phyloP scores from a whole-genome alignment of 176 grass and related monocot species.

The Zea mays region DNA sequence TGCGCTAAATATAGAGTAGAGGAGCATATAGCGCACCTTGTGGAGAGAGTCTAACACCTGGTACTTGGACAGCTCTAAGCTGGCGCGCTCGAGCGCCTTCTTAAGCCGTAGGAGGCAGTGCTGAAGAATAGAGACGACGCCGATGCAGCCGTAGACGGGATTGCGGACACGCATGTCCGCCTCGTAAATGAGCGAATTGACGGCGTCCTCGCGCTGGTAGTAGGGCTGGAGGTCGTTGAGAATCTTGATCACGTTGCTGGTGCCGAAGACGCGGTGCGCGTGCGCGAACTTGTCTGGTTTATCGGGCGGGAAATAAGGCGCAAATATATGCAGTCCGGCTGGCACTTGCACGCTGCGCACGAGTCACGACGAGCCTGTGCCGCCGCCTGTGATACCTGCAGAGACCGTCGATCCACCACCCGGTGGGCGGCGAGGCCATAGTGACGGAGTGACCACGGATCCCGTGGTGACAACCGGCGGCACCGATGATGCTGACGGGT shows the following conservation, averaged over 20 bases:
- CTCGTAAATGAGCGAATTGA: slow-evolving; percentile 96
- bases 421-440: slow-evolving; percentile 38
- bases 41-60: too few species aligned
- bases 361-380: slow-evolving; percentile 41
- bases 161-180: slow-evolving; percentile 93
- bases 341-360: slow-evolving; percentile 99
- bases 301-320: slow-evolving; percentile 97
- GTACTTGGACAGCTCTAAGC: slow-evolving; percentile 51
- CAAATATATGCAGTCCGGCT: slow-evolving; percentile 96
- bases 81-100: slow-evolving; percentile 61
- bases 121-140: slow-evolving; percentile 93
- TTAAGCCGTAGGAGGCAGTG: slow-evolving; percentile 76
- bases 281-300: slow-evolving; percentile 93
- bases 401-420: slow-evolving; percentile 24
- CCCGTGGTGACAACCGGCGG: slow-evolving; percentile 32
- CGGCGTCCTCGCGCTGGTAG: slow-evolving; percentile 87
- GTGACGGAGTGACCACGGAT: slow-evolving; percentile 52
- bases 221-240: slow-evolving; percentile 84
- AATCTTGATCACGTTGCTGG: slow-evolving; percentile 96
- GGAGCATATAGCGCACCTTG: too few species aligned
- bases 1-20: too few species aligned
- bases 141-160: slow-evolving; percentile 95
- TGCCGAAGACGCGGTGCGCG: slow-evolving; percentile 95
- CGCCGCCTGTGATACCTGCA: background rate
- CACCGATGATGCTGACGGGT: slow-evolving; percentile 53